A percentile compares a stretch with the other conserved stretches of the same genome.
Evolutionary conservation across 2,329 filamentous ascomycete species (phyloP).

Genomic region (Basipetospora chlamydospora): DNA sequence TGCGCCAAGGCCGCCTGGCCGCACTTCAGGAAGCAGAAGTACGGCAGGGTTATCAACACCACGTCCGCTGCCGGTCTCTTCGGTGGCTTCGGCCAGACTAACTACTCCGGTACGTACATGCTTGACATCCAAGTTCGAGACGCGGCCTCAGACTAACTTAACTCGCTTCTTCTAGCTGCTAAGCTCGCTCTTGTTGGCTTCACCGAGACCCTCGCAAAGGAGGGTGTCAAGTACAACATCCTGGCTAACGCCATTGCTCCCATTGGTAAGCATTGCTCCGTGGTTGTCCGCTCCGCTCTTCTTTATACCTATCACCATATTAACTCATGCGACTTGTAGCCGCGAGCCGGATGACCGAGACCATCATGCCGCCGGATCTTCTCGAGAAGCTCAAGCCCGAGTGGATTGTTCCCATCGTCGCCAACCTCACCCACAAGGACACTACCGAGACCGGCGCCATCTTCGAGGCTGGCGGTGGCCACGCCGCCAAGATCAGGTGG

Average conservation of each 20-base stretch:
- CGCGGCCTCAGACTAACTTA: neutral
- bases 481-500: slow-evolving; percentile 88
- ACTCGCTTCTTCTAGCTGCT: slow-evolving; percentile 41
- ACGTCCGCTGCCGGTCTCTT: slow-evolving; percentile 92
- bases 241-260: slow-evolving; percentile 88
- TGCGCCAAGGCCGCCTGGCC: slow-evolving; percentile 91
- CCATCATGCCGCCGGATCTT: slow-evolving; percentile 88
- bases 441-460: slow-evolving; percentile 71
- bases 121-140: too few species aligned
- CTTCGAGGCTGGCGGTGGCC: slow-evolving; percentile 86
- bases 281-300: neutral
- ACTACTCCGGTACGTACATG: slow-evolving; percentile 58
- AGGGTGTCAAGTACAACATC: slow-evolving; percentile 97
- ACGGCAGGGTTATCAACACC: slow-evolving; percentile 90
- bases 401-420: slow-evolving; percentile 89
- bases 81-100: slow-evolving; percentile 88
- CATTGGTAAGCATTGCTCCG: slow-evolving; percentile 33
- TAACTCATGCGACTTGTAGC: slow-evolving; percentile 33
- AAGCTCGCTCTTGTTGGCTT: slow-evolving; percentile 94
- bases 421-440: slow-evolving; percentile 76
- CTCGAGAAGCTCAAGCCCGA: slow-evolving; percentile 76
- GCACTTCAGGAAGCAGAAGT: slow-evolving; percentile 97
- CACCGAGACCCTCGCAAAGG: slow-evolving; percentile 94
- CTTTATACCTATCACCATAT: neutral
- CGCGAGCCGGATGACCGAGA: slow-evolving; percentile 89